Base-by-base conservation (phyloP, 2,329 filamentous ascomycete genomes). In the Alternaria burnsii region DNA sequence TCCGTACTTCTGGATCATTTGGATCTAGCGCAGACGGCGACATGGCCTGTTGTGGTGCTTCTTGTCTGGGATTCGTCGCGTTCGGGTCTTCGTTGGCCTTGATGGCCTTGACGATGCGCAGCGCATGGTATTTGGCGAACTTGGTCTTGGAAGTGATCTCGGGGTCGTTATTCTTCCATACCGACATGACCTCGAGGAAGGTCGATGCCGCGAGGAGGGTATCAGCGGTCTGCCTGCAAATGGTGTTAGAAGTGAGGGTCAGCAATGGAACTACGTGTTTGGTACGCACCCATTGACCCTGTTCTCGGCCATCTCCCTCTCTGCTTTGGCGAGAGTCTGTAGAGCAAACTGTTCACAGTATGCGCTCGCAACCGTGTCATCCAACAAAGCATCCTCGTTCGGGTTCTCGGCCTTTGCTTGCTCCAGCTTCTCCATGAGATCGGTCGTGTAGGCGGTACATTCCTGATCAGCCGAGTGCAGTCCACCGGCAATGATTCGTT, bases 281-380 rank as follows among this genome's bases (percentile, higher is more conserved):
- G 16, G 3, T 40, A 50, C 63, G 48, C 80, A 93, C 91, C 88
- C 89, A 41, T 93, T 94, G 62, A 92, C 93, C 75, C 91, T 94
- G 80, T 95, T 90, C 50, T 91, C 90, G 59, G 89, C 87, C 72
- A 98, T 87, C 0, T 93, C 90, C 57, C 90, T 88, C 72, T 97
- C 92, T 4, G 92, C 94, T 65, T 93, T 88, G 48, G 90, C 87
- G 66, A 99, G 94, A 0, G 93, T 94, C 72, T 97, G 91, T 66
- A 94, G 84, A 0, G 91, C 94, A 78, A 99, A 99, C 76, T 97
- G 91, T 79, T 98, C 94, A 48, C 98, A 90, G 71, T 97, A 97
- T 55, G 93, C 93, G 79, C 94, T 92, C 1, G 93, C 94, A 4
- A 91, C 92, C 1, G 89, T 82, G 70, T 97, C 94, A 78, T 98